Percentiles rank a stretch among this genome's conserved stretches.
phyloP scores from a whole-genome alignment of 441 rosid genomes.

The Brassica hybrid region DNA sequence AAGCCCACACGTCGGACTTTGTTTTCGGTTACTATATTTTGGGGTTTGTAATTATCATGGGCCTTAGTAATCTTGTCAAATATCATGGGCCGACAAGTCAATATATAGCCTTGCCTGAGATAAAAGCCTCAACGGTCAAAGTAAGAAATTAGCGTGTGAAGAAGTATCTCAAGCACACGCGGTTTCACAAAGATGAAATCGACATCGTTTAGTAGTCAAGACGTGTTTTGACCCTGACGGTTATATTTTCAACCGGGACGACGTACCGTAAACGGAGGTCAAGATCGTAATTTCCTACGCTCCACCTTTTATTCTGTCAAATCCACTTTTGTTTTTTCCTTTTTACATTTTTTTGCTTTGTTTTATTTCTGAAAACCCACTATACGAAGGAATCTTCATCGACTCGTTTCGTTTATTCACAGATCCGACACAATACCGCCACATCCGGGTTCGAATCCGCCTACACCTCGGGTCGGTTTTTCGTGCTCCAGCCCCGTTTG shows the following conservation, averaged over 20 bases:
- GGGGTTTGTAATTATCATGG: neutral
- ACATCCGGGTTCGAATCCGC: constrained; percentile 37
- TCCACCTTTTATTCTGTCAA: constrained; percentile 5
- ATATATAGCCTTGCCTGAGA: neutral
- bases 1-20: constrained; percentile 42
- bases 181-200: neutral
- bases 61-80: neutral
- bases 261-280: neutral
- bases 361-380: constrained; percentile 12
- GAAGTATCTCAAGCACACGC: neutral
- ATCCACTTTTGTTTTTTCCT: neutral
- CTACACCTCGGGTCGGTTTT: constrained; percentile 24
- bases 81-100: constrained; percentile 13
- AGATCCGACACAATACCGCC: constrained; percentile 45
- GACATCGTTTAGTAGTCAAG: constrained; percentile 13
- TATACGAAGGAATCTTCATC: constrained; percentile 38
- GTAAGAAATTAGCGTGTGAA: neutral
- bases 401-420: constrained; percentile 35
- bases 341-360: neutral
- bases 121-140: neutral
- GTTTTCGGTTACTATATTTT: neutral
- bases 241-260: constrained; percentile 6
- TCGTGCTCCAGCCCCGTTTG: constrained; percentile 1
- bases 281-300: neutral
- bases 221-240: constrained; percentile 39